Conservation (phyloP, 1,284 basidiomycete genomes). For the Ustilago cynodontis region DNA sequence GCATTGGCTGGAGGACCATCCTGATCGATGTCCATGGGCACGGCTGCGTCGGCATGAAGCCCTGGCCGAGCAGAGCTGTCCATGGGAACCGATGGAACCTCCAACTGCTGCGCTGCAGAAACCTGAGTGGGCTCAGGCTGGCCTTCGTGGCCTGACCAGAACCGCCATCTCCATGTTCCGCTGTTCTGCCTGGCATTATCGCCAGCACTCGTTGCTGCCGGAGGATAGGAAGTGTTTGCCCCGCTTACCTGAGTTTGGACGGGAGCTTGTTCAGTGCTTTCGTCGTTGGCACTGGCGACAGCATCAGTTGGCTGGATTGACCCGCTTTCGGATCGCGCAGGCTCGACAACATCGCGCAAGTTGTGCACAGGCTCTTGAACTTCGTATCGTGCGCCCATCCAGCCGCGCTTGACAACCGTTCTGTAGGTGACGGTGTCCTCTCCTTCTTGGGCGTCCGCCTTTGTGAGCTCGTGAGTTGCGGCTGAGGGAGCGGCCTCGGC, state of each 20-base stretch:
- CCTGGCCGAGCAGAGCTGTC: not conserved
- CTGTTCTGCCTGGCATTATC: conserved; percentile 18
- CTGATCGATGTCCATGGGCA: conserved; percentile 48
- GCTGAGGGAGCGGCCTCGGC: not conserved
- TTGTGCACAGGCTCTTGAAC: conserved; percentile 33
- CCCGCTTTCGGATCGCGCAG: not conserved
- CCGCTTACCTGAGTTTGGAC: not conserved
- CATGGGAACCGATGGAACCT: conserved; percentile 8
- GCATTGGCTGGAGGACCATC: not conserved
- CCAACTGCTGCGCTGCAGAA: conserved; percentile 23
- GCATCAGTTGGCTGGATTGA: not conserved
- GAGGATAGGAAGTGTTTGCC: conserved; percentile 9
- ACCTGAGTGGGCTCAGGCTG: conserved; percentile 6
- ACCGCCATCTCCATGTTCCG: conserved; percentile 40
- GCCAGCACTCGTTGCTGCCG: not conserved
- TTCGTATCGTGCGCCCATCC: conserved; percentile 48
- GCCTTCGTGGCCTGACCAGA: conserved; percentile 34
- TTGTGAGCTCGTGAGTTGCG: not conserved
- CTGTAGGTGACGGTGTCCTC: conserved; percentile 34
- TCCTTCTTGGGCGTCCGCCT: not conserved
- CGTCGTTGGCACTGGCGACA: not conserved
- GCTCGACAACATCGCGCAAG: conserved; percentile 13
- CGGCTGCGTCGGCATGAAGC: conserved; percentile 9
- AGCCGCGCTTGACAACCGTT: conserved; percentile 48
- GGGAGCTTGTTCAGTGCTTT: not conserved